phyloP scores from a whole-genome alignment of 2,329 filamentous ascomycete genomes.

The Kalaharituber pfeilii region DNA sequence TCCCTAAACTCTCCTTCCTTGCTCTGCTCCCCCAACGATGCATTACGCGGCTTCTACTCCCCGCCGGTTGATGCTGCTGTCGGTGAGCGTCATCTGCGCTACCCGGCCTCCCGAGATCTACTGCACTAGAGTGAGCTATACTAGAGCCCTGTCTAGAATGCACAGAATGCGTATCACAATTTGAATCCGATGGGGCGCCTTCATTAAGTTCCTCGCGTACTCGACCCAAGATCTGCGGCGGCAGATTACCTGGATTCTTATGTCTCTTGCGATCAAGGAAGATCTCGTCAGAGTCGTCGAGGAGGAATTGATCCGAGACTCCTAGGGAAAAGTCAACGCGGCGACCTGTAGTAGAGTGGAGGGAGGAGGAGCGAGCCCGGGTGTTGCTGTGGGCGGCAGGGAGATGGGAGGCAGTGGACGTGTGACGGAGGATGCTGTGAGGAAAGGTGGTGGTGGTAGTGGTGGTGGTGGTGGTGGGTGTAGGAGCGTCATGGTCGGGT shows the following conservation, averaged over 20 bases:
- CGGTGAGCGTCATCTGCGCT: background rate
- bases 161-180: too few relatives aligned
- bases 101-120: too few relatives aligned
- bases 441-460: background rate
- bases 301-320: conserved; percentile 41
- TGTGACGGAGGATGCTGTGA: background rate
- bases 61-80: background rate
- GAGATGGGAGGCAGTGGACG: conserved; percentile 24
- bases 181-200: background rate
- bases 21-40: background rate
- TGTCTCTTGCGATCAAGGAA: conserved; percentile 36
- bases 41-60: background rate
- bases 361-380: conserved; percentile 30
- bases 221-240: background rate
- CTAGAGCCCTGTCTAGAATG: too few relatives aligned
- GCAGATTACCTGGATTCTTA: background rate
- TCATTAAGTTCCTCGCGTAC: background rate
- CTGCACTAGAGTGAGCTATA: too few relatives aligned
- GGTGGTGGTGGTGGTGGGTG: background rate
- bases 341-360: conserved; percentile 42
- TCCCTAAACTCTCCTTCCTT: background rate
- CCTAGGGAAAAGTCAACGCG: conserved; percentile 56
- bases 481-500: background rate
- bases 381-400: conserved; percentile 36
- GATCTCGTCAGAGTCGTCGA: conserved; percentile 46